phyloP scores from a whole-genome alignment of 2,329 filamentous ascomycete species.

The Tricladium varicosporioides region DNA sequence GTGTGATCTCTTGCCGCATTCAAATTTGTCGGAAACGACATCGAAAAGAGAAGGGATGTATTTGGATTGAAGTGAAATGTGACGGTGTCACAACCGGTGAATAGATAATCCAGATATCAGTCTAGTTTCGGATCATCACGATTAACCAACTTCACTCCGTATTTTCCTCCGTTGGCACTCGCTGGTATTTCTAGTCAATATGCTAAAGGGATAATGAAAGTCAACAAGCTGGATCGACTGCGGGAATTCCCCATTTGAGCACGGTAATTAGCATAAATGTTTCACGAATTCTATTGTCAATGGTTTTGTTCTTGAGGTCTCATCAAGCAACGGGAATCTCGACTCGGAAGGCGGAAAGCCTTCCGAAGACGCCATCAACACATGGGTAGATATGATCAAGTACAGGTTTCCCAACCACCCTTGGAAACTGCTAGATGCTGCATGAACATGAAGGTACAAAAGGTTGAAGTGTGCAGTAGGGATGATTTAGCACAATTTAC shows the following conservation, averaged over 20 bases:
- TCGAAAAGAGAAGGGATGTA: neutral
- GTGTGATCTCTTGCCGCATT: constrained; percentile 5
- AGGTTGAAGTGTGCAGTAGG: no score
- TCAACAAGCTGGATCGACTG: neutral
- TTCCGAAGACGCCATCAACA: neutral
- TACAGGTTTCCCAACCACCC: no score
- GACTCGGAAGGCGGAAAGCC: neutral
- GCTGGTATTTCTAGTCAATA: neutral
- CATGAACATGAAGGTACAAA: no score
- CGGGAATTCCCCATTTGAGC: neutral
- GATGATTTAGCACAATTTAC: no score
- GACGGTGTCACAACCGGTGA: neutral
- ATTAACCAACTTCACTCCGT: neutral
- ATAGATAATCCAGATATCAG: neutral
- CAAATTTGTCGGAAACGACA: neutral
- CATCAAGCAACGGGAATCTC: neutral
- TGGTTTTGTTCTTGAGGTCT: neutral
- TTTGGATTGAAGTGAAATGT: neutral
- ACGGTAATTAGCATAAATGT: neutral
- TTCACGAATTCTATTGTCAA: neutral
- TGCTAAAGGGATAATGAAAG: neutral
- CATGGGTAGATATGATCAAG: neutral
- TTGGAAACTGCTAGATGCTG: no score
- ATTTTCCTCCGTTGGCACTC: neutral
- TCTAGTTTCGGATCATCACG: neutral